Evolutionary conservation across 2,329 filamentous ascomycete species (phyloP).

Genomic region (Xylariaceae sp.): DNA sequence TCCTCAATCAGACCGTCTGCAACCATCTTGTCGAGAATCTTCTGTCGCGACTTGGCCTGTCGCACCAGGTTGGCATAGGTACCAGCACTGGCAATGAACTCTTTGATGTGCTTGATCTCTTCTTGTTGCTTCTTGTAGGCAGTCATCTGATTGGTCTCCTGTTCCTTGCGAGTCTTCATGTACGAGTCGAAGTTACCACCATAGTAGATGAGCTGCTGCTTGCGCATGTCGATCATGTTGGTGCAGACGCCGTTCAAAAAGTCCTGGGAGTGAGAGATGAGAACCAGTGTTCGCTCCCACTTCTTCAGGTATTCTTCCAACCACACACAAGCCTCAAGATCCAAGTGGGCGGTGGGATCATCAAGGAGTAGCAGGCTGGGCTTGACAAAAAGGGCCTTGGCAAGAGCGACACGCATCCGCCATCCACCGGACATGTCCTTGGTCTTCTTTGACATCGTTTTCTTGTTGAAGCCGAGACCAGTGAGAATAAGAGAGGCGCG

Average conservation of each 20-base stretch:
- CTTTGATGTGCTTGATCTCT: conserved; percentile 99
- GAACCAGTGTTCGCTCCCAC: conserved; percentile 94
- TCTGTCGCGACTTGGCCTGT: conserved; percentile 98
- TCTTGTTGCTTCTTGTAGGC: conserved; percentile 99
- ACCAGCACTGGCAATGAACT: conserved; percentile 99
- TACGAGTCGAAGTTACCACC: conserved; percentile 99
- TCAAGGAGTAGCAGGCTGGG: conserved; percentile 93
- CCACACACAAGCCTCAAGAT: conserved; percentile 99
- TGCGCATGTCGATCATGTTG: conserved; percentile 98
- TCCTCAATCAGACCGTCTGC: conserved; percentile 97
- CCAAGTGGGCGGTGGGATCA: conserved; percentile 97
- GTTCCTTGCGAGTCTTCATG: conserved; percentile 87
- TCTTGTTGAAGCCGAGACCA: conserved; percentile 98
- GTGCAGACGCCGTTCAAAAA: conserved; percentile 98
- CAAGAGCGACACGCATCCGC: conserved; percentile 98
- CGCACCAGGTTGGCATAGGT: conserved; percentile 99
- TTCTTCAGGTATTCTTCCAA: conserved; percentile 99
- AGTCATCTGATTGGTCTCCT: conserved; percentile 98
- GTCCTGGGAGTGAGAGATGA: conserved; percentile 97
- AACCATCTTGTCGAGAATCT: conserved; percentile 99
- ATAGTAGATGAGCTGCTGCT: conserved; percentile 87
- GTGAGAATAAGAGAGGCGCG: conserved; percentile 95
- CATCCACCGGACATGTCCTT: conserved; percentile 99
- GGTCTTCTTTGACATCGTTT: conserved; percentile 97
- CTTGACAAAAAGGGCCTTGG: conserved; percentile 97